These are phyloP conservation scores for Capsella bursapastoris DNA, from an alignment of 345 rosid genomes.

Conservation along the genomic window DNA sequence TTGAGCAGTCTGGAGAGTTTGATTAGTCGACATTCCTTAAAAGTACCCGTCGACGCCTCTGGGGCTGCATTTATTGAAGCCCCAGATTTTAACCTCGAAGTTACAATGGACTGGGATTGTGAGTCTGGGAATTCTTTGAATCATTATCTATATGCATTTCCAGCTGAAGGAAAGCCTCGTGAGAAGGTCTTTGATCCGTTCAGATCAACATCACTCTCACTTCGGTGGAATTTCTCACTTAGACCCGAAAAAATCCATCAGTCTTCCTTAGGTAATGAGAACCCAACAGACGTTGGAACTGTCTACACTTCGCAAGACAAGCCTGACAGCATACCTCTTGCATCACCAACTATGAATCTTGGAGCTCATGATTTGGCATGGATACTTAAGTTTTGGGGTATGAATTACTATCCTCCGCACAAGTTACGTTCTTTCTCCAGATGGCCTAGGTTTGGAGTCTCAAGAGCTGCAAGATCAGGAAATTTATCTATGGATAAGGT, in stretches of 20 bases:
- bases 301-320: constrained; percentile 36
- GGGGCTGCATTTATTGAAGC: constrained; percentile 71
- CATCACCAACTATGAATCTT: constrained; percentile 67
- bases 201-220: constrained; percentile 94
- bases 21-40: constrained; percentile 60
- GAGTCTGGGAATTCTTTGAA: constrained; percentile 87
- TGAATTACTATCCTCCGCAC: constrained; percentile 94
- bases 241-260: constrained; percentile 63
- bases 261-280: constrained; percentile 50
- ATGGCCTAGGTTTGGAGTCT: constrained; percentile 94
- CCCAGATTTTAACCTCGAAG: constrained; percentile 80
- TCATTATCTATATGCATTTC: constrained; percentile 92
- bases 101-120: constrained; percentile 92
- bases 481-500: constrained; percentile 92
- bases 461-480: constrained; percentile 84
- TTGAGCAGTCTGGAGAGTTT: constrained; percentile 91
- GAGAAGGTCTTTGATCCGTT: constrained; percentile 89
- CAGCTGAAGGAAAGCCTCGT: constrained; percentile 78
- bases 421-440: constrained; percentile 88
- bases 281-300: constrained; percentile 34
- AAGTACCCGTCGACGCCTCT: constrained; percentile 59
- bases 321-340: constrained; percentile 51
- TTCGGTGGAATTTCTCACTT: constrained; percentile 86
- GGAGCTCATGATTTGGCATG: constrained; percentile 99
- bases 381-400: constrained; percentile 76